A percentile compares a stretch with the other conserved stretches of the same genome.
These are phyloP conservation scores for Eucalyptus caleyi DNA, from an alignment of 345 rosid genomes.

Conservation along the genomic window DNA sequence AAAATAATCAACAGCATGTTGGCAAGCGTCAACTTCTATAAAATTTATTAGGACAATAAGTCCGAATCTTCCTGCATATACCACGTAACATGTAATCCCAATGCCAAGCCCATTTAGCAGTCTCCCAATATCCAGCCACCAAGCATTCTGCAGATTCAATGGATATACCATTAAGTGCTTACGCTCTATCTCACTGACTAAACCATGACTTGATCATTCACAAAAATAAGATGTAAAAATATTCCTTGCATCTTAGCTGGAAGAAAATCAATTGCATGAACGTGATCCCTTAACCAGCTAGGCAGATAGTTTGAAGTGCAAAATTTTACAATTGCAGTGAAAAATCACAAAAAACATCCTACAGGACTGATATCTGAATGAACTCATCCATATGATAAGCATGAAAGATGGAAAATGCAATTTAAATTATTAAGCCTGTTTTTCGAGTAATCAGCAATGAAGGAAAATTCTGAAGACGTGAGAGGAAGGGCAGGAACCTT, in stretches of 20 bases:
- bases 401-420: too few species aligned
- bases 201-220: background rate
- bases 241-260: background rate
- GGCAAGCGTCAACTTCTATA: background rate
- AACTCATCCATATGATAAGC: background rate
- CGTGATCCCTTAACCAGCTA: background rate
- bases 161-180: background rate
- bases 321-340: background rate
- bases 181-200: background rate
- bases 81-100: constrained; percentile 19
- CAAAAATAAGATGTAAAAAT: background rate
- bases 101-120: constrained; percentile 12
- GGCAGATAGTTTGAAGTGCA: background rate
- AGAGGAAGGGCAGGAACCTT: constrained; percentile 3
- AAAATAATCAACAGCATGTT: background rate
- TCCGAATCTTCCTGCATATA: background rate
- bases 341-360: background rate
- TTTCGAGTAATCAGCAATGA: background rate
- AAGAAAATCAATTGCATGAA: background rate
- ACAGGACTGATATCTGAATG: background rate
- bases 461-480: background rate
- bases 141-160: constrained; percentile 4
- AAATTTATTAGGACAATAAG: background rate
- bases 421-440: too few species aligned
- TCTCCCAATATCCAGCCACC: constrained; percentile 25